Evolutionary conservation across 1,284 basidiomycete species (phyloP), one percentile per base, ranked within the genome.

Genomic region (Neotropicomus parvogracilis): DNA sequence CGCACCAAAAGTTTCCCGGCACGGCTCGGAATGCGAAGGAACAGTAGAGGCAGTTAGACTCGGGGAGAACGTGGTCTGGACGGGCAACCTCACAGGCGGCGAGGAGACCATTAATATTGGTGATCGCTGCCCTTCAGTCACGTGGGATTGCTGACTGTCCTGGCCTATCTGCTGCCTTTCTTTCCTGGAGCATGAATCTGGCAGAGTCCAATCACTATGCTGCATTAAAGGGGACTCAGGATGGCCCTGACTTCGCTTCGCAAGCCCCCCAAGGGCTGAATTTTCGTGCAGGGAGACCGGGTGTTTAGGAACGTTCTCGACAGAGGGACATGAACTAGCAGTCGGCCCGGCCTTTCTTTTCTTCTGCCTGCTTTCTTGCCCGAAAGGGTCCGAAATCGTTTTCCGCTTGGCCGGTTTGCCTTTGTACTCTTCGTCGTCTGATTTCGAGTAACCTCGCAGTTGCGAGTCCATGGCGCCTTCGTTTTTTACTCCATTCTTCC

Each of bases 381-480:
- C 69, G 49, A 86, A 86, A 0, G 81, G 80, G 55, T 86, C 83
- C 6, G 70, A 49, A 46, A 74, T 75, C 6, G 66, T 62, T 58
- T 79, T 83, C 65, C 82, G 85, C 62, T 75, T 78, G 53, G 78
- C 74, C 5, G 74, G 74, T 32, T 72, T 67, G 3, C 76, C 75
- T 57, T 79, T 83, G 56, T 81, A 80, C 38, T 76, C 77, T 33
- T 81, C 80, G 33, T 74, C 71, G 40, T 78, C 76, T 49, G 68
- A 67, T 6, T 53, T 47, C 28, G 53, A 19, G 57, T 62, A 52
- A 54, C 60, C 54, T 59, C 64, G 58, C 33, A 57, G 49, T 49
- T 62, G 62, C 20, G 53, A 56, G 31, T 69, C 67, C 36, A 71
- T 63, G 17, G 76, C 73, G 40, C 70, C 57, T 13, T 61, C 50